Evolutionary conservation across 192 early-diverging fungal species (phyloP), one percentile per base, ranked within the genome.

Genomic region (Mortierella antarctica): DNA sequence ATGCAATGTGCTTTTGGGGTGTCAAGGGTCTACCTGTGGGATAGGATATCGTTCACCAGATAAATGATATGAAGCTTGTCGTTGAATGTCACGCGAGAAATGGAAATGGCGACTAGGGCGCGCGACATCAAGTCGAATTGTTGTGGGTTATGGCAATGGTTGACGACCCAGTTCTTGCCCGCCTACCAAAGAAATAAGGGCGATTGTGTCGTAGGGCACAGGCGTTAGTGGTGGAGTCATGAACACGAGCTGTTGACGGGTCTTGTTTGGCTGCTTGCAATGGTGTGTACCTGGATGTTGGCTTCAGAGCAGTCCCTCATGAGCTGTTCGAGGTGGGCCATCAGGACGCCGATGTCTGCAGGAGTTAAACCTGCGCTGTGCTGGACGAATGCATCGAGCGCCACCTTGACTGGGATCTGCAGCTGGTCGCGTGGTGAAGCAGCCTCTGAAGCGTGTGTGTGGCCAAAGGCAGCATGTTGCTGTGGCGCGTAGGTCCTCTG

Each of bases 251-350:
- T 31, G 14, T 39, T 54, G 21, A 42, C 15, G 40, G 61, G 44
- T 48, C 42, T 45, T 5, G 42, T 52, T 64, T 59, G 61, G 49
- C 21, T 40, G n/a, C 31, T 21, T 39, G 31, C 59, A 31, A 56
- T 23, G 63, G 20, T 23, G 10, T 18, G 31, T 83, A 87, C 87
- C 70, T 88, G 84, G 59, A 88, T 87, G 61, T 88, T 87, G 0
- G 84, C 83, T 58, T 85, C 83, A 20, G 87, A 88, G 53, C 87
- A 88, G 48, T 88, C 87, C 31, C 69, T 74, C 77, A 88, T 87
- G 42, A 87, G 71, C 83, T 83, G 67, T 41, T 82, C 73, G 7
- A 88, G 65, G 31, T 81, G 65, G n/a, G 50, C 69, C 52, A 71
- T 54, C 11, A 86, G 57, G 40, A 47, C 66, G 41, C 66, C 48